phyloP scores from a whole-genome alignment of 371 early-diverging fungal genomes.

The Mucor lusitanicus region DNA sequence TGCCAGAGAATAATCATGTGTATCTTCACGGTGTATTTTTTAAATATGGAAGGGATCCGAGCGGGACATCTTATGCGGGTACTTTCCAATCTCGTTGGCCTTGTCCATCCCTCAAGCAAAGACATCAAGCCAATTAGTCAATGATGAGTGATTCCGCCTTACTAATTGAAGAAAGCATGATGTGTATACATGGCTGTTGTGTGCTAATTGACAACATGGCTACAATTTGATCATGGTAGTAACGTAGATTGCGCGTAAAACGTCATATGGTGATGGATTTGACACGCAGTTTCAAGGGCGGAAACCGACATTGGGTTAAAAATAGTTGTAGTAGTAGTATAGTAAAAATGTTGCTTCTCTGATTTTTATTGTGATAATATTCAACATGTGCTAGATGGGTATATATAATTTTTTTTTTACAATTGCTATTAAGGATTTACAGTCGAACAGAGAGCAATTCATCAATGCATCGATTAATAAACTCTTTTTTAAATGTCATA shows the following conservation, averaged over 20 bases:
- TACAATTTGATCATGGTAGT: too few species aligned
- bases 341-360: too few species aligned
- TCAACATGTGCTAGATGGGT: too few species aligned
- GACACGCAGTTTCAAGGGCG: neutral
- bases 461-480: conserved; percentile 84
- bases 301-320: neutral
- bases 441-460: conserved; percentile 12
- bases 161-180: too few species aligned
- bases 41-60: neutral
- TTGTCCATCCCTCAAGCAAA: neutral
- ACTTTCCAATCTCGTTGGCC: neutral
- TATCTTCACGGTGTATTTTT: neutral
- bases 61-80: neutral
- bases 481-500: conserved; percentile 73
- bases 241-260: neutral
- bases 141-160: too few species aligned
- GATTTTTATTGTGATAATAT: too few species aligned
- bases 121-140: too few species aligned
- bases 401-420: neutral
- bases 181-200: too few species aligned
- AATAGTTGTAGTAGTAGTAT: neutral
- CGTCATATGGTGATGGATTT: neutral
- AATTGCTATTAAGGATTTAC: neutral
- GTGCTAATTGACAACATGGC: neutral
- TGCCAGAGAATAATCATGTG: neutral